These are phyloP conservation scores for Diplogelasinospora grovesii DNA, from an alignment of 495 filamentous ascomycete species.

Conservation along the genomic window DNA sequence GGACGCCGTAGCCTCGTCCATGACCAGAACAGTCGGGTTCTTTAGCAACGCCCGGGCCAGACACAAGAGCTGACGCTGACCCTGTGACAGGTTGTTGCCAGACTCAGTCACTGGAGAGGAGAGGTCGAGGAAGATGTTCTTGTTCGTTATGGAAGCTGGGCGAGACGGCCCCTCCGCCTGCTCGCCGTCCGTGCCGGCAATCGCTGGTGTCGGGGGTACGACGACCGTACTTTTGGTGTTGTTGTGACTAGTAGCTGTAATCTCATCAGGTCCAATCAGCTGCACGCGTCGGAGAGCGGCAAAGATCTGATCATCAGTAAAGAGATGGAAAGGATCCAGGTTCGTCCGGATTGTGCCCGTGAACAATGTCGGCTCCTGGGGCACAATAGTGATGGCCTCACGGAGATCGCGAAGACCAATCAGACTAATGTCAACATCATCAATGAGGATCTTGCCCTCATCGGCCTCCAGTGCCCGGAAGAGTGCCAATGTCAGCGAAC, in stretches of 20 bases:
- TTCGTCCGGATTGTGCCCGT: conserved; percentile 93
- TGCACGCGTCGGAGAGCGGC: conserved; percentile 83
- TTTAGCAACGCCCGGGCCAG: conserved; percentile 92
- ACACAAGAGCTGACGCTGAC: conserved; percentile 91
- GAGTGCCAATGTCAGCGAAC: conserved; percentile 88
- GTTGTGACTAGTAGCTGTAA: conserved; percentile 9
- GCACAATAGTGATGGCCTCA: conserved; percentile 93
- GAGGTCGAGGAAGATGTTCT: conserved; percentile 90
- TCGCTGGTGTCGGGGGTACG: conserved; percentile 9
- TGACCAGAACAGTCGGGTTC: conserved; percentile 83
- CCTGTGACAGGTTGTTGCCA: conserved; percentile 93
- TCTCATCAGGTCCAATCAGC: conserved; percentile 61
- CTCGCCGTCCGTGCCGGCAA: conserved; percentile 9
- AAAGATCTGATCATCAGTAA: conserved; percentile 90
- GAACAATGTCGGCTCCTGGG: conserved; percentile 96
- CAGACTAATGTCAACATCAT: conserved; percentile 77
- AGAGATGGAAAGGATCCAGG: conserved; percentile 86
- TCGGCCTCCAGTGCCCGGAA: conserved; percentile 96
- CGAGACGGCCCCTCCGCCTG: conserved; percentile 15
- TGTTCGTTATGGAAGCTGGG: conserved; percentile 56
- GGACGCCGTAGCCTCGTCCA: conserved; percentile 98
- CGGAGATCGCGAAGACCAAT: conserved; percentile 90
- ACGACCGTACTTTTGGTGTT: conserved; percentile 7
- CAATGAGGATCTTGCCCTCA: conserved; percentile 81
- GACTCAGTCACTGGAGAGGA: conserved; percentile 82